These are phyloP conservation scores for Sclerotinia spermophila DNA, from an alignment of 2,329 filamentous ascomycete species.

Conservation along the genomic window DNA sequence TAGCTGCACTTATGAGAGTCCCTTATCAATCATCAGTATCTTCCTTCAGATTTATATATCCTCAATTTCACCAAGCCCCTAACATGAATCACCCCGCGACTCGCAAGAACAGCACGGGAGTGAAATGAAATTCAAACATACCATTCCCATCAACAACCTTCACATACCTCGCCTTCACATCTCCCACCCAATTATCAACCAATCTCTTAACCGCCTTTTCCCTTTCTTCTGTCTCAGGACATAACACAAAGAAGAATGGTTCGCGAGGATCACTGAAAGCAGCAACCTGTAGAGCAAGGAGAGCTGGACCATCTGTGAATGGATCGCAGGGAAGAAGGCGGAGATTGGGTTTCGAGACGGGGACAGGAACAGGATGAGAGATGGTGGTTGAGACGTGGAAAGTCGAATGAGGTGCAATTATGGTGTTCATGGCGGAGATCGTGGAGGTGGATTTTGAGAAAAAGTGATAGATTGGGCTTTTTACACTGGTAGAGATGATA, in stretches of 20 bases:
- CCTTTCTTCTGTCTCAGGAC: conserved; percentile 20
- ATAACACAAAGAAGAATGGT: conserved; percentile 25
- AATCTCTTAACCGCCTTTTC: conserved; percentile 23
- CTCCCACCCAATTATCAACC: conserved; percentile 22
- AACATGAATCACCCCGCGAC: neutral
- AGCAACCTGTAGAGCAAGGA: conserved; percentile 21
- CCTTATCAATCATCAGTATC: neutral
- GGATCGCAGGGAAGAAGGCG: conserved; percentile 9
- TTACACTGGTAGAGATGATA: neutral
- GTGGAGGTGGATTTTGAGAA: too few species aligned
- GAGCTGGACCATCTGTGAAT: conserved; percentile 19
- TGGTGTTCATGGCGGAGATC: neutral
- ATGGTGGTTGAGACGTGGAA: neutral
- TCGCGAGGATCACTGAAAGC: conserved; percentile 20
- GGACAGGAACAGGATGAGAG: neutral
- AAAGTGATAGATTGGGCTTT: too few species aligned
- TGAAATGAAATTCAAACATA: neutral
- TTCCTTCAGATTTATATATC: too few species aligned
- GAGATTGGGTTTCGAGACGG: neutral
- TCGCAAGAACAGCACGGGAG: neutral
- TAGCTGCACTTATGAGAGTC: conserved; percentile 11
- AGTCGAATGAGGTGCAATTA: neutral
- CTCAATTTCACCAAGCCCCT: too few species aligned
- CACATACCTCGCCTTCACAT: conserved; percentile 23
- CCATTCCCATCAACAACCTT: conserved; percentile 26